phyloP scores from a whole-genome alignment of 164 flowering plant genomes.

The Umbilicus rupestris region DNA sequence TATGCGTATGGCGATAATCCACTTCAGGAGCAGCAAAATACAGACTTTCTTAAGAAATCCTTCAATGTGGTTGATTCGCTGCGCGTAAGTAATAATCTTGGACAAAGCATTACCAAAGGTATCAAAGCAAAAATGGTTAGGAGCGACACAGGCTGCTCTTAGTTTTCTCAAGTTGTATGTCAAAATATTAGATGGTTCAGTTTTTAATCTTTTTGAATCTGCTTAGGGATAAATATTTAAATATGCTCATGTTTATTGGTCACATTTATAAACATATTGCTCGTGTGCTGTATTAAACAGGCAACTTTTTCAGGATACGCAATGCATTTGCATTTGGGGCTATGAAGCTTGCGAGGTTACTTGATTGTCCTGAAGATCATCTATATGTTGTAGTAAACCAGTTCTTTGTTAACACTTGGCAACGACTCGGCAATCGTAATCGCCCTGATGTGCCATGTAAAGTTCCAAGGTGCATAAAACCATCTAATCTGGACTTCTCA shows the following conservation, averaged over 20 bases:
- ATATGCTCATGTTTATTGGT: too few species aligned
- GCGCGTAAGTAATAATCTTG: constrained; percentile 84
- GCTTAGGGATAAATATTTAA: not conserved
- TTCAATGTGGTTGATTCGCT: constrained; percentile 92
- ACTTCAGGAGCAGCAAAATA: constrained; percentile 3
- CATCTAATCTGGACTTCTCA: not conserved
- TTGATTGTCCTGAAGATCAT: constrained; percentile 69
- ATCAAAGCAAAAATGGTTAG: not conserved
- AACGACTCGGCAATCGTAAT: constrained; percentile 72
- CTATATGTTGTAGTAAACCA: constrained; percentile 59
- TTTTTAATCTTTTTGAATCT: not conserved
- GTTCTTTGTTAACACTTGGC: constrained; percentile 94
- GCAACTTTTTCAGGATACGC: constrained; percentile 88
- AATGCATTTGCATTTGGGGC: constrained; percentile 98
- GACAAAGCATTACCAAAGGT: constrained; percentile 71
- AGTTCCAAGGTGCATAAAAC: constrained; percentile 13
- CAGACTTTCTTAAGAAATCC: constrained; percentile 38
- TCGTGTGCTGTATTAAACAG: constrained; percentile 24
- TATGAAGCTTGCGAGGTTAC: constrained; percentile 62
- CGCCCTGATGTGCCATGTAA: constrained; percentile 73
- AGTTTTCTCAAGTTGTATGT: not conserved
- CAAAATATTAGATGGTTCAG: not conserved
- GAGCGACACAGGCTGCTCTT: not conserved
- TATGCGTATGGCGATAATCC: constrained; percentile 73
- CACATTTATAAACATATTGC: too few species aligned